Evolutionary conservation across 2,329 filamentous ascomycete species (phyloP), one percentile per base, ranked within the genome.

Genomic region (Lachnellula hyalina): DNA sequence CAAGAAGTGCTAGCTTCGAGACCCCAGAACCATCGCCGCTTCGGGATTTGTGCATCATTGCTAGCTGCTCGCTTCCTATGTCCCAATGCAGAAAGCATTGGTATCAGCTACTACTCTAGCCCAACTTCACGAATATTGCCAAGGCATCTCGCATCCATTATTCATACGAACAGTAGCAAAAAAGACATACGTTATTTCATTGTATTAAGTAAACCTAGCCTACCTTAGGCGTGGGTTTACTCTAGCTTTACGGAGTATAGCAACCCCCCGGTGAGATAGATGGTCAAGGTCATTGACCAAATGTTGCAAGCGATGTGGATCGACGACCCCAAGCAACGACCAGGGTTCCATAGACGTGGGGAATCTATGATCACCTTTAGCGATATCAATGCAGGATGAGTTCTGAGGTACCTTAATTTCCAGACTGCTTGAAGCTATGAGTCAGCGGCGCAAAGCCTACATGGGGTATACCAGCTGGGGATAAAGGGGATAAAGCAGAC

Each of bases 331-430:
- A 49, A 51, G 50, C 54, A 56, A 47, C 54, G 42, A 51, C 47
- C 48, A 50, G 19, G 48, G 48, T 17, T 42, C 36, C 11, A 44
- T 28, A 32, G 34, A 50, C 48, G 48, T 51, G 49, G 41, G 49
- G 40, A 36, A 51, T 23, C 49, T 45, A 23, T 56, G 51, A 56
- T 53, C 47, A 21, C 48, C 51, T 44, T 38, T 36, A 56, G 51
- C 51, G 38, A 56, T 17, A 28, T 53, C 50, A 45, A 50, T 53
- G 54, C 50, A 53, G 47, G 41, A 51, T 50, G 46, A 45, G 35
- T 45, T 53, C 51, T 51, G 47, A 46, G 42, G 52, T 59, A 55
- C 54, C 55, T 61, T 60, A 60, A 58, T 60, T 51, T 55, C 53
- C 34, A 46, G 40, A 40, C 34, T 50, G 47, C 44, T 53, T 42